Evolutionary conservation across 208 protist species (phyloP).

Genomic region (Leishmania major): DNA sequence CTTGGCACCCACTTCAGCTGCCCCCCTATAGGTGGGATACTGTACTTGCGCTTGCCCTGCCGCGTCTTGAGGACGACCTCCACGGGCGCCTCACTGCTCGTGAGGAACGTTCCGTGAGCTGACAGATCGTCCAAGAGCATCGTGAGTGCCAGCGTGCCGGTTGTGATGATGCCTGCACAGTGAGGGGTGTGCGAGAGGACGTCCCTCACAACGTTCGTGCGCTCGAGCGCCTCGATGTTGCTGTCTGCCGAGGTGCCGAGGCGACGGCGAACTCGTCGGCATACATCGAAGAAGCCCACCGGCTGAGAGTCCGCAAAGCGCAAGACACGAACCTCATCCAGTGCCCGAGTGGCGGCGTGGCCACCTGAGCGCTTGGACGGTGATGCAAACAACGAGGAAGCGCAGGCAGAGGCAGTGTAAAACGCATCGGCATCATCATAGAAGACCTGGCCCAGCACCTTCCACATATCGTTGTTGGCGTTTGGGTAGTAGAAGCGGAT

Average conservation of each 20-base stretch:
- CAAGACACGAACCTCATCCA: constrained; percentile 21
- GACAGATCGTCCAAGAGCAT: constrained; percentile 19
- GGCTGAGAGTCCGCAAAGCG: constrained; percentile 12
- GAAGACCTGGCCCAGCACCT: constrained; percentile 32
- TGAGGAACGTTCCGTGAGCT: constrained; percentile 10
- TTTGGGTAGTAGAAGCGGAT: constrained; percentile 48
- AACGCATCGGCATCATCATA: constrained; percentile 25
- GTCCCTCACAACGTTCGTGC: constrained; percentile 20
- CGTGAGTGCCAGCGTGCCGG: constrained; percentile 32
- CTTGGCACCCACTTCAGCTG: background rate
- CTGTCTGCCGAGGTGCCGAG: constrained; percentile 30
- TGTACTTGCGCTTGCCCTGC: constrained; percentile 16
- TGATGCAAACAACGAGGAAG: background rate
- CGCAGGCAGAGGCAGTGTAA: constrained; percentile 1
- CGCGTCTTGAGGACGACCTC: background rate
- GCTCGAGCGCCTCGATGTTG: constrained; percentile 24
- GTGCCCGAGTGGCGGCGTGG: background rate
- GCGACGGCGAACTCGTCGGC: constrained; percentile 16
- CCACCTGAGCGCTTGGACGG: background rate
- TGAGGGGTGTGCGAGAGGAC: constrained; percentile 18
- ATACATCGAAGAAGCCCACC: constrained; percentile 35
- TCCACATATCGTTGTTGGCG: constrained; percentile 44
- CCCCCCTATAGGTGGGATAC: constrained; percentile 1
- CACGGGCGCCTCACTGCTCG: constrained; percentile 1
- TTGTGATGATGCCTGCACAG: constrained; percentile 36